These are phyloP conservation scores for Aspergillus quadricinctus DNA, from an alignment of 2,329 filamentous ascomycete species.

Conservation along the genomic window DNA sequence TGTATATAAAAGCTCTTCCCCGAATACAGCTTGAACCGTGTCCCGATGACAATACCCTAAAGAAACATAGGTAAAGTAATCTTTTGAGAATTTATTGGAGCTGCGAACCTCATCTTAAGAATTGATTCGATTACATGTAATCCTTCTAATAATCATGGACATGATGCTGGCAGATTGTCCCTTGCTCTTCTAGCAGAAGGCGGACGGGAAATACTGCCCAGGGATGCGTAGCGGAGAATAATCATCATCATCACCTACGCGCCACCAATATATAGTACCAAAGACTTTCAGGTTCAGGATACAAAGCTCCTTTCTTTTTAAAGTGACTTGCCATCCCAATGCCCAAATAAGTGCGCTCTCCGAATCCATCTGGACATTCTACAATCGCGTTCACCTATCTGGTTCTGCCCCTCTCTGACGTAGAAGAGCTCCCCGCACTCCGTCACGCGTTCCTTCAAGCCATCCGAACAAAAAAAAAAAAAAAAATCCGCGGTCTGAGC, in stretches of 20 bases:
- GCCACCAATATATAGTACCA: not conserved
- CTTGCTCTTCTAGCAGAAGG: not conserved
- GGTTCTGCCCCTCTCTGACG: not conserved
- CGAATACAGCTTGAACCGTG: conserved; percentile 17
- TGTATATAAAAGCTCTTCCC: conserved; percentile 29
- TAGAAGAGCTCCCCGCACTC: conserved; percentile 20
- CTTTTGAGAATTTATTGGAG: no score
- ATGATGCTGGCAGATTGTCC: not conserved
- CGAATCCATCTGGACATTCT: not conserved
- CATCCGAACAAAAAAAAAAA: not conserved
- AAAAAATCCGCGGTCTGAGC: not conserved
- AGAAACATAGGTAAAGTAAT: conserved; percentile 3
- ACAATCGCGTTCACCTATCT: not conserved
- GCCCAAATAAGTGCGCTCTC: not conserved
- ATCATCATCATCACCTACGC: not conserved
- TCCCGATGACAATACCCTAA: conserved; percentile 4
- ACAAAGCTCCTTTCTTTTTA: not conserved
- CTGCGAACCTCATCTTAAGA: not conserved
- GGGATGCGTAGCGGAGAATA: not conserved
- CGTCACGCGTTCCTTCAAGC: conserved; percentile 13
- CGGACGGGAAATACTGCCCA: not conserved
- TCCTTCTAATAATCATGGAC: not conserved
- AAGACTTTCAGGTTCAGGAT: not conserved
- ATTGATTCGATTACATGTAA: not conserved
- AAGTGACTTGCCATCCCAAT: not conserved